Evolutionary conservation across 2,329 filamentous ascomycete species (phyloP), one percentile per base, ranked within the genome.

Genomic region (Geosmithia morbida): DNA sequence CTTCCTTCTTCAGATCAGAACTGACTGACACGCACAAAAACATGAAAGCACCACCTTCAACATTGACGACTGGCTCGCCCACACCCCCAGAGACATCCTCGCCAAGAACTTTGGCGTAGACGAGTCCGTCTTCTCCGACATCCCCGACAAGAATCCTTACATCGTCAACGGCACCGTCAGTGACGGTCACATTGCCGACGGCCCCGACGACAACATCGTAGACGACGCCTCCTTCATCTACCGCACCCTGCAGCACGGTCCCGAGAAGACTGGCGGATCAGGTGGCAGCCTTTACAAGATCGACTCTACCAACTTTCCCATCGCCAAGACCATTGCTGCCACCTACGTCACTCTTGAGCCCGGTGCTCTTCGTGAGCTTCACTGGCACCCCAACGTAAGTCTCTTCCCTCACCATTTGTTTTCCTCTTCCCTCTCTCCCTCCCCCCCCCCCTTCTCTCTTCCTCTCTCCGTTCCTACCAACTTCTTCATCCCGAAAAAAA

Each of bases 91-190:
- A 46, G 52, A 58, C 10, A 68, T 85, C 43, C 65, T 85, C 0
- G 79, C 80, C 37, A 83, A 82, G 64, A 85, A 84, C 65, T 84
- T 85, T 52, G 77, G 78, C 19, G 69, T 85, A 18, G 67, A 75
- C 45, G 67, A 70, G 19, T 71, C 71, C 0, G 69, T 80, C 43
- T 84, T 85, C 51, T 67, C 74, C 51, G 68, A 67, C 7, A 64
- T 83, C 19, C 79, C 79, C 0, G 55, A 66, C 1, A 66, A 70
- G 1, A 74, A 75, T 53, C 79, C 79, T 0, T 81, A 82, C 58
- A 83, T 85, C 53, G 56, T 75, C 45, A 76, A 79, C 51, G 73
- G 66, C 30, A 77, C 73, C 18, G 16, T 19, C 4, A 71, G 66
- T 54, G 66, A 62, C 14, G 61, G 65, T 17, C 67, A 67, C n/a